Evolutionary conservation across 2,329 filamentous ascomycete species (phyloP).

Genomic region (Talaromyces pinophilus): DNA sequence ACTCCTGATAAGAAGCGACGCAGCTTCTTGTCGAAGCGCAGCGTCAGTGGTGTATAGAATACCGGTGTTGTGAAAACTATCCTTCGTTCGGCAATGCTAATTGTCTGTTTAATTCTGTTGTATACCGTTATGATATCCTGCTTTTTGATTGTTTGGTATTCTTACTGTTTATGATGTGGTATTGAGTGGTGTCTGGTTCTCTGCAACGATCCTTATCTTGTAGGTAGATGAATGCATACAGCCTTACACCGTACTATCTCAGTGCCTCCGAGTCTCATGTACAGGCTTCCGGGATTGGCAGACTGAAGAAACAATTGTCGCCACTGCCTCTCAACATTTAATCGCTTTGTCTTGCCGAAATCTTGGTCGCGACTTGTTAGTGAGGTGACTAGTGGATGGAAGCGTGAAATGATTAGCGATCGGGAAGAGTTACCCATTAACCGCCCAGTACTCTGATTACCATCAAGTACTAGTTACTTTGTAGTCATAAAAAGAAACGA

Average conservation of each 20-base stretch:
- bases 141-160: not conserved
- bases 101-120: constrained; percentile 8
- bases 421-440: not conserved
- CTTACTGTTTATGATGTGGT: constrained; percentile 1
- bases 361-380: not conserved
- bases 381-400: not conserved
- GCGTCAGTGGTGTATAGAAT: constrained; percentile 36
- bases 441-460: not conserved
- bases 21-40: constrained; percentile 51
- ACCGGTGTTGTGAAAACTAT: not conserved
- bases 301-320: too few species aligned
- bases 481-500: not conserved
- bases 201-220: not conserved
- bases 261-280: too few species aligned
- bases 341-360: not conserved
- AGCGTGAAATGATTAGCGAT: not conserved
- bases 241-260: not conserved
- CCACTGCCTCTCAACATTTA: too few species aligned
- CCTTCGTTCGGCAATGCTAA: not conserved
- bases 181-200: not conserved
- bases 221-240: not conserved
- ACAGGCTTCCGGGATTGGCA: too few species aligned
- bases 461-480: not conserved
- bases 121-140: constrained; percentile 25
- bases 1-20: constrained; percentile 48